Base-by-base conservation (phyloP, 495 filamentous ascomycete species). In the Coniosporium apollinis region DNA sequence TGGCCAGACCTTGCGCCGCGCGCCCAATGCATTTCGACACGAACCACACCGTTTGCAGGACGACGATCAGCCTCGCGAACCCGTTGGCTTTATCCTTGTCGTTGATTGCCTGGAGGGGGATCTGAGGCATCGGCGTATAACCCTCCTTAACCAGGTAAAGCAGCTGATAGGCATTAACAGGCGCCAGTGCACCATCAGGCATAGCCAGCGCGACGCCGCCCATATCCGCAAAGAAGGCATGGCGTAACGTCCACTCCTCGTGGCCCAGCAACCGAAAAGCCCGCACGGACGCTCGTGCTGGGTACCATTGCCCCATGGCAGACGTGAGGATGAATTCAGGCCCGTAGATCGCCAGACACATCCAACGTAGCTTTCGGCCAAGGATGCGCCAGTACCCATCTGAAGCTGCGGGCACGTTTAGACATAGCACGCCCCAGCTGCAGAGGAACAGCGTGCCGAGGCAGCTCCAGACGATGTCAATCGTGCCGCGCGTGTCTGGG, bases 11-110 rank as follows among this genome's bases (percentile, higher is more conserved):
- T 39, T 48, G 30, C 1, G 35, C 22, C 1, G 5, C 37, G 1
- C 58, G 40, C 15, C 30, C 40, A 24, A 60, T 39, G 18, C 47
- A 28, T 22, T 58, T 50, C 8, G 48, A 19, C 0, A 51, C 21
- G 2, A 59, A 25, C 48, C 55, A 58, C 4, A 10, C 9, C 10
- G 47, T 43, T 38, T 63, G 59, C 3, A 44, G 2, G 7, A 43
- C 21, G 3, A 58, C 40, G 22, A 57, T 24, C 0, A 19, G 15
- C 25, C 52, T 53, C 5, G 34, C 15, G 22, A 32, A n/a, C 15
- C 6, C 20, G 20, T 37, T 22, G 4, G 34, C 34, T 17, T 37
- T 37, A 14, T 7, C 13, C 21, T 37, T 30, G 34, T 37, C 34
- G 19, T 14, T 13, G 21, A 37, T 37, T 7, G 29, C 34, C 15